Evolutionary conservation across 2,329 filamentous ascomycete genomes (phyloP).

Genomic region (Sclerotinia minor): DNA sequence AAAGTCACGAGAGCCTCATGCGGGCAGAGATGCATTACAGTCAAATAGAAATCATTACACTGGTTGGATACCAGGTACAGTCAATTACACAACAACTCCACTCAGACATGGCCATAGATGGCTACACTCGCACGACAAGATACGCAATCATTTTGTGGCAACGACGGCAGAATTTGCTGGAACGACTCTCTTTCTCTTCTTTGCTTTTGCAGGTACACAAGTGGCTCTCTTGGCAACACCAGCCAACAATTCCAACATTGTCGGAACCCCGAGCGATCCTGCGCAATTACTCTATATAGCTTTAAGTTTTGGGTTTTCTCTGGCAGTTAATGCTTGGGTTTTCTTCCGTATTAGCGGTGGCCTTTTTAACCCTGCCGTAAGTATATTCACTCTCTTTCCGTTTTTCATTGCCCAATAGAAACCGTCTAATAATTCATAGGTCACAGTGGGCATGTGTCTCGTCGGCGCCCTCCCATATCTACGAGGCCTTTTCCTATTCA

Average conservation of each 20-base stretch:
- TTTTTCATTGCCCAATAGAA: constrained; percentile 42
- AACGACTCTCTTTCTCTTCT: constrained; percentile 37
- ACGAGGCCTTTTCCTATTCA: constrained; percentile 40
- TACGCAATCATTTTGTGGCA: constrained; percentile 24
- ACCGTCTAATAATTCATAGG: constrained; percentile 32
- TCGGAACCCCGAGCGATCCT: constrained; percentile 46
- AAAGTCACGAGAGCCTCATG: constrained; percentile 17
- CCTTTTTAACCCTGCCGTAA: constrained; percentile 51
- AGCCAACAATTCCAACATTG: constrained; percentile 40
- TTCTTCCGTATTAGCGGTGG: constrained; percentile 55
- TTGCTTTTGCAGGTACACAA: constrained; percentile 37
- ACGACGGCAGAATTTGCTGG: constrained; percentile 35
- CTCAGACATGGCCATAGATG: constrained; percentile 18
- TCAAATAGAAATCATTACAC: constrained; percentile 31
- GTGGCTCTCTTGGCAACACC: constrained; percentile 35
- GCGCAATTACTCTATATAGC: constrained; percentile 43
- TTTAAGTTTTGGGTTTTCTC: constrained; percentile 37
- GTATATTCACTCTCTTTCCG: neutral
- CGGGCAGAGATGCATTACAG: constrained; percentile 29
- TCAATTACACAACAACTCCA: constrained; percentile 17
- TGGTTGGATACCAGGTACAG: constrained; percentile 29
- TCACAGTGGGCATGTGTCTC: constrained; percentile 45
- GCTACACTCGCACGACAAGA: constrained; percentile 26
- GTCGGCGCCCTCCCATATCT: constrained; percentile 42
- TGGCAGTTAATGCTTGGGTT: constrained; percentile 57